These are phyloP conservation scores for Stachybotrys chartarum DNA, from an alignment of 2,329 filamentous ascomycete genomes.

Conservation along the genomic window DNA sequence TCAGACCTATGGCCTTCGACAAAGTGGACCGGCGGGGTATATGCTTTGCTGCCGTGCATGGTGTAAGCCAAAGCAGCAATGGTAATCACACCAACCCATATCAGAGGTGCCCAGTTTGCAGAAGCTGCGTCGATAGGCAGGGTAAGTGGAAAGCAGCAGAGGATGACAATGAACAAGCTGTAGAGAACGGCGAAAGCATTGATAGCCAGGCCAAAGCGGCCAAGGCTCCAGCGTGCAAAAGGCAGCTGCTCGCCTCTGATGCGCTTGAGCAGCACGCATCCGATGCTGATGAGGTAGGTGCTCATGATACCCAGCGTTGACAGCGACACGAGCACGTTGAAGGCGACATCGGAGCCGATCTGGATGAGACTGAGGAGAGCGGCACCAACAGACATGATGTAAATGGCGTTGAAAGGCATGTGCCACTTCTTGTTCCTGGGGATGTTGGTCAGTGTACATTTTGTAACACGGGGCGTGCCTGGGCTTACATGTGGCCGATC, in stretches of 20 bases:
- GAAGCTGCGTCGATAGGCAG: slow-evolving; percentile 4
- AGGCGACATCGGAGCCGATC: slow-evolving; percentile 23
- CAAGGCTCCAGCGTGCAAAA: slow-evolving; percentile 27
- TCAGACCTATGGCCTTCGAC: not conserved
- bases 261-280: slow-evolving; percentile 24
- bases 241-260: slow-evolving; percentile 23
- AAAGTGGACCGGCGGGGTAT: not conserved
- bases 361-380: slow-evolving; percentile 24
- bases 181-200: slow-evolving; percentile 22
- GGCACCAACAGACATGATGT: slow-evolving; percentile 17
- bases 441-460: not conserved
- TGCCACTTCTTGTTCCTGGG: slow-evolving; percentile 9
- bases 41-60: not conserved
- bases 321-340: slow-evolving; percentile 26
- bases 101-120: slow-evolving; percentile 2
- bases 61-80: not conserved
- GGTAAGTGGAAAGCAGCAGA: slow-evolving; percentile 2
- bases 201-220: slow-evolving; percentile 26
- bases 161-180: slow-evolving; percentile 11
- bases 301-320: slow-evolving; percentile 21
- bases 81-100: not conserved
- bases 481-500: not conserved
- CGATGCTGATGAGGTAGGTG: slow-evolving; percentile 25
- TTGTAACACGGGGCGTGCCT: not conserved
- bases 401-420: slow-evolving; percentile 24